Conservation (phyloP, 169 alveolate species). For the Eimeria zaria region DNA sequence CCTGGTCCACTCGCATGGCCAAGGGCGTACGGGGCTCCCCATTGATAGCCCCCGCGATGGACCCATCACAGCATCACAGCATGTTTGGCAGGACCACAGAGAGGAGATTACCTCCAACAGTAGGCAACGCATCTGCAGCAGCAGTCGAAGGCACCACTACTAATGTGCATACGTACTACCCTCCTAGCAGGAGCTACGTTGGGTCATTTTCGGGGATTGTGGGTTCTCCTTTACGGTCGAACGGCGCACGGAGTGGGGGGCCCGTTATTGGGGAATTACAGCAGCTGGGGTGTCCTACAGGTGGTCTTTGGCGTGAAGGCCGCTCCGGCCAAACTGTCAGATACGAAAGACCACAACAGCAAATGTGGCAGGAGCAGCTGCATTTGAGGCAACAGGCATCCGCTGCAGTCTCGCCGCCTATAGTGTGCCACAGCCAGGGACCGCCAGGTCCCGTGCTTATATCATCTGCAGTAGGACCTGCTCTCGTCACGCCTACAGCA, state of each 20-base stretch:
- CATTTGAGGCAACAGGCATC: conserved; percentile 21
- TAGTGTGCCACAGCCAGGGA: conserved; percentile 50
- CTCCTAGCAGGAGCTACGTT: neutral
- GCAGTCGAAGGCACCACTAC: conserved; percentile 31
- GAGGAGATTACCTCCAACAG: neutral
- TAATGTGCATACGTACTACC: neutral
- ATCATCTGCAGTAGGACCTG: conserved; percentile 35
- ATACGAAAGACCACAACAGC: conserved; percentile 36
- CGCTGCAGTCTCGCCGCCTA: conserved; percentile 6
- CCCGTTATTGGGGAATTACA: neutral
- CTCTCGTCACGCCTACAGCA: conserved; percentile 5
- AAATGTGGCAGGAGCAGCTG: conserved; percentile 51
- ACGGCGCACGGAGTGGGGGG: neutral
- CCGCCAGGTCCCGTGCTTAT: conserved; percentile 26
- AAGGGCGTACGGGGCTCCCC: conserved; percentile 12
- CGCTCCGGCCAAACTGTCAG: conserved; percentile 43
- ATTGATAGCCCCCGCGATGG: conserved; percentile 11
- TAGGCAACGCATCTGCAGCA: neutral
- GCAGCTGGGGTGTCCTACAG: conserved; percentile 7
- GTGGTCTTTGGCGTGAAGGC: conserved; percentile 15
- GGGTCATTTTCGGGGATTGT: neutral
- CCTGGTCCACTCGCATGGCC: conserved; percentile 52
- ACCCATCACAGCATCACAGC: conserved; percentile 13
- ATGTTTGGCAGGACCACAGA: conserved; percentile 36
- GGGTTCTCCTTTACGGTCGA: neutral